These are phyloP conservation scores for Trichoderma reesei DNA, from an alignment of 495 filamentous ascomycete species.

Conservation along the genomic window DNA sequence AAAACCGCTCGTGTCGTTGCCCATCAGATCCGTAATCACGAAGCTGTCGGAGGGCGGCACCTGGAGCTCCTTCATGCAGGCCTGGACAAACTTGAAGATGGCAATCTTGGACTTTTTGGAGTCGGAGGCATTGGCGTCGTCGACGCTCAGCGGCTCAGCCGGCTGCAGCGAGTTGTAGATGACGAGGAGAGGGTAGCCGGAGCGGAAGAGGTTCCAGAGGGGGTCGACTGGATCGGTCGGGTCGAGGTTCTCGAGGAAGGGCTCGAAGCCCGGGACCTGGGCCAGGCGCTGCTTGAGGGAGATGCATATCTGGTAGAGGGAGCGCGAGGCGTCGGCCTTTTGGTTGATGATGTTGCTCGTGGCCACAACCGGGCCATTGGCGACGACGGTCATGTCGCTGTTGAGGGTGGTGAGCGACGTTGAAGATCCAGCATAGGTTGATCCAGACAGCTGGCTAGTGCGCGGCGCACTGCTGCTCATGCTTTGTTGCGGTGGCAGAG, in stretches of 20 bases:
- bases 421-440: conserved; percentile 34
- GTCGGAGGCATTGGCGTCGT: conserved; percentile 46
- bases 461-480: conserved; percentile 39
- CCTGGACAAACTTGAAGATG: conserved; percentile 47
- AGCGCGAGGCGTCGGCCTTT: conserved; percentile 74
- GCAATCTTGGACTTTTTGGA: conserved; percentile 55
- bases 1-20: conserved; percentile 91
- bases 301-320: conserved; percentile 91
- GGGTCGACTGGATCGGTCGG: conserved; percentile 66
- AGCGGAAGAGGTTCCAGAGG: conserved; percentile 79
- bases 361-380: conserved; percentile 53
- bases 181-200: conserved; percentile 73
- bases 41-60: conserved; percentile 78
- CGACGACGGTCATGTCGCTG: conserved; percentile 28
- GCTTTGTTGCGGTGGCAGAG: conserved; percentile 21
- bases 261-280: conserved; percentile 73
- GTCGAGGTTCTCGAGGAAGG: conserved; percentile 55
- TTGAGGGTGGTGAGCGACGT: conserved; percentile 40
- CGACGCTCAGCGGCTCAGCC: conserved; percentile 49
- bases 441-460: conserved; percentile 44
- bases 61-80: conserved; percentile 53
- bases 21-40: conserved; percentile 82
- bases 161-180: conserved; percentile 82
- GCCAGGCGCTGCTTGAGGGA: conserved; percentile 68
- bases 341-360: conserved; percentile 92